Evolutionary conservation across 176 grass and related monocot species (phyloP).

Genomic region (Poa pratensis): DNA sequence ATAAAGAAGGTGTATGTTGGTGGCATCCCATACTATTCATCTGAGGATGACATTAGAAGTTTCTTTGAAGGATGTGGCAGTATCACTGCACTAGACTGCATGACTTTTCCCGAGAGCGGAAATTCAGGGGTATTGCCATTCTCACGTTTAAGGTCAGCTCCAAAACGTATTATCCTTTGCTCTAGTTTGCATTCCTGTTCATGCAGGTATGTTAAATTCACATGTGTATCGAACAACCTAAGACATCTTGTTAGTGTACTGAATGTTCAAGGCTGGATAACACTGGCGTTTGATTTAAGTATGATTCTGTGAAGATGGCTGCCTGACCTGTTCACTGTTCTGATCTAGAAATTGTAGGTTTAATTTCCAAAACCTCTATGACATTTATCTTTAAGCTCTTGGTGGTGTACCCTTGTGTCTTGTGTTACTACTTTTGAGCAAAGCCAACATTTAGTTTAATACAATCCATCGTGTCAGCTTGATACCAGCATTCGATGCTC

Average conservation of each 20-base stretch:
- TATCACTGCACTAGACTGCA: constrained; percentile 76
- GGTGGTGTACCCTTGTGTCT: not conserved
- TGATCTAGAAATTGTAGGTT: not conserved
- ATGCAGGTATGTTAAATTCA: not conserved
- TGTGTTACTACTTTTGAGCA: not conserved
- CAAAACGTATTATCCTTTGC: not conserved
- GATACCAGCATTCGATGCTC: constrained; percentile 3
- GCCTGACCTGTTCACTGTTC: not conserved
- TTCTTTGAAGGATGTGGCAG: constrained; percentile 89
- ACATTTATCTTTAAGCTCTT: constrained; percentile 4
- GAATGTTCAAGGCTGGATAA: not conserved
- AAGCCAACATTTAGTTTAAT: constrained; percentile 20
- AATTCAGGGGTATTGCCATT: constrained; percentile 92
- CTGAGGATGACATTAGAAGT: constrained; percentile 91
- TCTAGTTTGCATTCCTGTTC: constrained; percentile 4
- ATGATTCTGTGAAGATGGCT: not conserved
- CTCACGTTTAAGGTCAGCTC: constrained; percentile 91
- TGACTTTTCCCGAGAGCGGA: constrained; percentile 85
- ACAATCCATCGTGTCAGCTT: not conserved
- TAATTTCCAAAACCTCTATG: not conserved
- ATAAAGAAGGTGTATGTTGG: constrained; percentile 92
- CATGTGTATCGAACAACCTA: not conserved
- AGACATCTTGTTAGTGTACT: constrained; percentile 3
- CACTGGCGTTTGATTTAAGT: not conserved
- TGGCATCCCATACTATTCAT: constrained; percentile 95